A percentile compares a stretch with the other conserved stretches of the same genome.
Conservation (phyloP, 306 rosid species). For the Crataegus laevigata region DNA sequence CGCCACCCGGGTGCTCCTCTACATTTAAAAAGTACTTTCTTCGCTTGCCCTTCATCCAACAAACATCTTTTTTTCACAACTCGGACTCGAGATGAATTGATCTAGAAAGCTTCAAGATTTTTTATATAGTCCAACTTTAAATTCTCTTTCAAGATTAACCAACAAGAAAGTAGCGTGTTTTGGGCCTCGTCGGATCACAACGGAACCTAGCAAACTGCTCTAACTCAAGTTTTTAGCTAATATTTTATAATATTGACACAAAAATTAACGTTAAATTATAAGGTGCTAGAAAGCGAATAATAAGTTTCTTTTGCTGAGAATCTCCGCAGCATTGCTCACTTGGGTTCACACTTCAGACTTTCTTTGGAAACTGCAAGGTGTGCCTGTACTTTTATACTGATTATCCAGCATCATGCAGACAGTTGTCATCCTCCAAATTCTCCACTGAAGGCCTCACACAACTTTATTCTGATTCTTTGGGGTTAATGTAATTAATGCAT, state of each 20-base stretch:
- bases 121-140: background rate
- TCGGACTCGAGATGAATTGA: background rate
- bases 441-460: conserved; percentile 52
- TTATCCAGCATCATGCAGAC: background rate
- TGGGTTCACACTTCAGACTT: background rate
- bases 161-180: conserved; percentile 30
- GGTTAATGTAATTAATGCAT: too few species aligned
- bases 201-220: conserved; percentile 32
- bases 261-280: too few species aligned
- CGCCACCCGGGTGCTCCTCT: conserved; percentile 99
- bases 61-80: background rate
- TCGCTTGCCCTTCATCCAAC: conserved; percentile 34
- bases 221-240: too few species aligned
- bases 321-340: too few species aligned
- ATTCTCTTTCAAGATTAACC: background rate
- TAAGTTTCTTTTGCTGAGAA: too few species aligned
- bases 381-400: background rate
- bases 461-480: too few species aligned
- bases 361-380: background rate
- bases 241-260: too few species aligned
- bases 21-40: too few species aligned
- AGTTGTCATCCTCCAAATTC: conserved; percentile 11
- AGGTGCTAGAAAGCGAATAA: too few species aligned
- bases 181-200: conserved; percentile 32
- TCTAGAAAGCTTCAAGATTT: background rate